Evolutionary conservation across 2,329 filamentous ascomycete species (phyloP).

Genomic region (Tolypocladium album): DNA sequence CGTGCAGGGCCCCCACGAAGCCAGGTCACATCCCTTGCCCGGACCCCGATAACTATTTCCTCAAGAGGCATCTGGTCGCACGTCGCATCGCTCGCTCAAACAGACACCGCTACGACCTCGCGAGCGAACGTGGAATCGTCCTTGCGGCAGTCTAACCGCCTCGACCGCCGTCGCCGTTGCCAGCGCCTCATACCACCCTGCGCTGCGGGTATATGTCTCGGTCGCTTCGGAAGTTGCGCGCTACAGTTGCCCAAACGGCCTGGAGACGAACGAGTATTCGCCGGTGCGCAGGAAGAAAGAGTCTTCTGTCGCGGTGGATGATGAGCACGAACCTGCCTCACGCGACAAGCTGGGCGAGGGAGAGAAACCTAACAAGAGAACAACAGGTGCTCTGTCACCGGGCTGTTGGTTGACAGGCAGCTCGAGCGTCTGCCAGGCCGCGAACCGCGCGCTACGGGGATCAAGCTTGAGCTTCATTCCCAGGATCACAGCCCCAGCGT

Average conservation of each 20-base stretch:
- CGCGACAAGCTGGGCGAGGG: neutral
- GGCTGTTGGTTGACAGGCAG: neutral
- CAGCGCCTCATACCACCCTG: neutral
- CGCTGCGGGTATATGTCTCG: neutral
- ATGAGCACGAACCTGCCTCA: neutral
- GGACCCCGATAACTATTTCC: neutral
- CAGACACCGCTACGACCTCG: neutral
- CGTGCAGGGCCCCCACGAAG: neutral
- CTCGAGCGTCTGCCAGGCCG: neutral
- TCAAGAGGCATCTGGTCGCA: neutral
- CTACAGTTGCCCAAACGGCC: neutral
- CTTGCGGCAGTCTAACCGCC: neutral
- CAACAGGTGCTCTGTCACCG: neutral
- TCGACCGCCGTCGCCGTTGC: neutral
- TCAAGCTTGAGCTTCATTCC: neutral
- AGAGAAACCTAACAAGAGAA: too few relatives aligned
- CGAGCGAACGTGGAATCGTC: neutral
- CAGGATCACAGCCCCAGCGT: neutral
- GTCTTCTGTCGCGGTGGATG: neutral
- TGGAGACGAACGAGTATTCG: neutral
- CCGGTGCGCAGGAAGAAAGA: neutral
- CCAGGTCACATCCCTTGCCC: neutral
- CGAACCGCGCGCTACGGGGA: neutral
- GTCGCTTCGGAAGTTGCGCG: neutral
- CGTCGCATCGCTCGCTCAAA: neutral